Percentiles rank a stretch among this genome's conserved stretches.
Conservation (phyloP, 2,329 filamentous ascomycete species). For the Blumeria graminis region DNA sequence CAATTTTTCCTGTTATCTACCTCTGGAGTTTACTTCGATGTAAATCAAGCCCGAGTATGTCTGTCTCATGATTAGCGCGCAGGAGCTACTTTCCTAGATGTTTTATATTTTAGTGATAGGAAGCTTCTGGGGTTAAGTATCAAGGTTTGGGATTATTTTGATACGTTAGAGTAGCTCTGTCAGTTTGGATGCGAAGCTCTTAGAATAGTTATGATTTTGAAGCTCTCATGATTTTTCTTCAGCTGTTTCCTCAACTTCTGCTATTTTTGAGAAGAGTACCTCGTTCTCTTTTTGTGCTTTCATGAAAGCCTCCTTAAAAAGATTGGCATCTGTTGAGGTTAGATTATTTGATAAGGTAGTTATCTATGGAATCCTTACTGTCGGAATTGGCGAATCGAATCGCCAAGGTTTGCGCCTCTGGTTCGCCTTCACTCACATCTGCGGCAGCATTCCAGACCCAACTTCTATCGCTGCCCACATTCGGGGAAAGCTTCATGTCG, state of each 20-base stretch:
- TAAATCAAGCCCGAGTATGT: too few relatives aligned
- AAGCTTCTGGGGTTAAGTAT: too few relatives aligned
- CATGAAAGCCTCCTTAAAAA: slow-evolving; percentile 93
- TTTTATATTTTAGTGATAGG: too few relatives aligned
- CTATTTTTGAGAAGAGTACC: slow-evolving; percentile 40
- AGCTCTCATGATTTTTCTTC: not conserved
- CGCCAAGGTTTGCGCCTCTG: slow-evolving; percentile 83
- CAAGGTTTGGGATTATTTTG: too few relatives aligned
- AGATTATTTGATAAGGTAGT: not conserved
- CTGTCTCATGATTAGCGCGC: too few relatives aligned
- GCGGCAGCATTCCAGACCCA: slow-evolving; percentile 99
- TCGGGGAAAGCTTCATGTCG: slow-evolving; percentile 96
- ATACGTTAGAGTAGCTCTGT: too few relatives aligned
- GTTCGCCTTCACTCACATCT: slow-evolving; percentile 93
- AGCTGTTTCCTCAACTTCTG: not conserved
- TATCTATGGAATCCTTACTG: slow-evolving; percentile 33
- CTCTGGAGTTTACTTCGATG: too few relatives aligned
- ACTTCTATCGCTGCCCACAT: slow-evolving; percentile 90
- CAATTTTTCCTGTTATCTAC: too few relatives aligned
- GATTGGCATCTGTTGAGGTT: slow-evolving; percentile 51
- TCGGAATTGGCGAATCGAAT: slow-evolving; percentile 96
- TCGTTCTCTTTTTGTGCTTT: slow-evolving; percentile 95
- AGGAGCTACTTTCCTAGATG: too few relatives aligned
- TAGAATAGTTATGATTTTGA: not conserved
- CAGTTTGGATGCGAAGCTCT: too few relatives aligned